Evolutionary conservation across 2,329 filamentous ascomycete genomes (phyloP).

Genomic region (Aspergillus bombycis): DNA sequence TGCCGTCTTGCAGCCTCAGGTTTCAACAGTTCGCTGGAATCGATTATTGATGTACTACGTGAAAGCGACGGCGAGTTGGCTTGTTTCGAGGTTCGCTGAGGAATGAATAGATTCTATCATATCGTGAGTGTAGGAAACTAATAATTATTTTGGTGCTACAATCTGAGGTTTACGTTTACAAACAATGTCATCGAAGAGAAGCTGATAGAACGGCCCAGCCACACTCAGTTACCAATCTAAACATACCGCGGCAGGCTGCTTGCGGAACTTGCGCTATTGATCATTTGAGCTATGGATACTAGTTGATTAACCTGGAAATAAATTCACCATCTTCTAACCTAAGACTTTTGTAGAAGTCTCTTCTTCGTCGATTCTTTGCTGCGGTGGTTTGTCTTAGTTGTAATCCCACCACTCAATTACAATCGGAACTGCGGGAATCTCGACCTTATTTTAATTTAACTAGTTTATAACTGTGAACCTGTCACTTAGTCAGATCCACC

Average conservation of each 20-base stretch:
- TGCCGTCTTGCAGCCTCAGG: conserved; percentile 25
- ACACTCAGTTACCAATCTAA: conserved; percentile 1
- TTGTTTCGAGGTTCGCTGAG: neutral
- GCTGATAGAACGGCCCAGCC: conserved; percentile 6
- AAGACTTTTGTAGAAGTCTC: neutral
- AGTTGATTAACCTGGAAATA: neutral
- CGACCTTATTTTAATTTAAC: conserved; percentile 3
- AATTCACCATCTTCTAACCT: neutral
- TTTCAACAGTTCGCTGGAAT: neutral
- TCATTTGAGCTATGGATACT: neutral
- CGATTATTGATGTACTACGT: neutral
- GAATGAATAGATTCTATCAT: neutral
- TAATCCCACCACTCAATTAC: neutral
- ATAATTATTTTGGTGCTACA: neutral
- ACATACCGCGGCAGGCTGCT: neutral
- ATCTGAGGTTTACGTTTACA: neutral
- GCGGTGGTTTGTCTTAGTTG: neutral
- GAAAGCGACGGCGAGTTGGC: neutral
- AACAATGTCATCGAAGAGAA: conserved; percentile 5
- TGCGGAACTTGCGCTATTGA: neutral
- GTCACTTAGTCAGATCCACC: conserved; percentile 23
- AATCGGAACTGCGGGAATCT: neutral
- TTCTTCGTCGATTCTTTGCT: neutral
- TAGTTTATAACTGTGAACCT: neutral
- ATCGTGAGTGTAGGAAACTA: neutral